These are phyloP conservation scores for Beauveria brongniartii DNA, from an alignment of 2,329 filamentous ascomycete species.

Conservation along the genomic window DNA sequence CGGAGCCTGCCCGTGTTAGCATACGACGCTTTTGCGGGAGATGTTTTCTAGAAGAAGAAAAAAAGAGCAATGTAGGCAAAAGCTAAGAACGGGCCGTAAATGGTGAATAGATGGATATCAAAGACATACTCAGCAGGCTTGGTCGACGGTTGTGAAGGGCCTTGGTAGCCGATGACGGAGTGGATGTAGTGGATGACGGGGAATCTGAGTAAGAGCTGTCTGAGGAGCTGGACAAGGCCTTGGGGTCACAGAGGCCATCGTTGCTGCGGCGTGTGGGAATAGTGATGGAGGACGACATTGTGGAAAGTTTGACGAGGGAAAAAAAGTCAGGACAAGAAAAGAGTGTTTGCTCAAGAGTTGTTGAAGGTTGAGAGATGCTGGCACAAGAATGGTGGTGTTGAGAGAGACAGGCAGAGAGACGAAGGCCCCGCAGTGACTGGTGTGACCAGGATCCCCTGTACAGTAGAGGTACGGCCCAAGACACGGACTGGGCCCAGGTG, in stretches of 20 bases:
- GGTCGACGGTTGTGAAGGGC: conserved; percentile 48
- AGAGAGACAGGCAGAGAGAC: conserved; percentile 5
- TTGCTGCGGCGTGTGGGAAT: conserved; percentile 46
- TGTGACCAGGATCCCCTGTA: not conserved
- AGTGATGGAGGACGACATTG: conserved; percentile 61
- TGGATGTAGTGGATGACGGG: conserved; percentile 49
- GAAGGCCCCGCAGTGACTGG: conserved; percentile 1
- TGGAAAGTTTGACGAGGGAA: conserved; percentile 14
- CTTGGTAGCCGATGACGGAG: conserved; percentile 42
- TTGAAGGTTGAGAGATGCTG: conserved; percentile 8
- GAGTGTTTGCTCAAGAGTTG: conserved; percentile 2
- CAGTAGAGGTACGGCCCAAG: not conserved
- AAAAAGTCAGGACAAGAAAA: not conserved
- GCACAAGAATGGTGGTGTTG: not conserved
- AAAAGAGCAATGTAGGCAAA: not conserved
- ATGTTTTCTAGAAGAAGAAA: not conserved
- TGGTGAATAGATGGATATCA: not conserved
- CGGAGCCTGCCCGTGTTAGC: conserved; percentile 44
- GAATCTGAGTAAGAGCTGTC: conserved; percentile 32
- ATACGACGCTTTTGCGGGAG: not conserved
- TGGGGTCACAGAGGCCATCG: conserved; percentile 29
- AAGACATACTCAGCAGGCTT: conserved; percentile 49
- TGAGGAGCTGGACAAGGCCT: conserved; percentile 40
- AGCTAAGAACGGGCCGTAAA: not conserved
- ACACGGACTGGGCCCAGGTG: conserved; percentile 7